Evolutionary conservation across 345 rosid species (phyloP).

Genomic region (Schrenkiella parvula): DNA sequence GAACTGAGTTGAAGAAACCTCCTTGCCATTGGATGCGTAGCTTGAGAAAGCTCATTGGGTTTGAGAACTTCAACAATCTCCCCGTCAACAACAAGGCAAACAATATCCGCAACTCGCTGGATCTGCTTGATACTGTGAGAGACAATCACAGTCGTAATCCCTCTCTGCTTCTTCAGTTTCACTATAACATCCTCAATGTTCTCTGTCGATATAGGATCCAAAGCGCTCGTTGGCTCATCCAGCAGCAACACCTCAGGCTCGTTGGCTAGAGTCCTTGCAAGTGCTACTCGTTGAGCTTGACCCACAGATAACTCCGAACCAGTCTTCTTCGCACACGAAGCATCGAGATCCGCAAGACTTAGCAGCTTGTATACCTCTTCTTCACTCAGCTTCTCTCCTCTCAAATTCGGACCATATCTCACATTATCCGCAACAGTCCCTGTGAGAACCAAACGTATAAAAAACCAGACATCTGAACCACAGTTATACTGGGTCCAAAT

Average conservation of each 20-base stretch:
- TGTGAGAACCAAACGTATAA: slow-evolving; percentile 13
- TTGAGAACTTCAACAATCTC: slow-evolving; percentile 70
- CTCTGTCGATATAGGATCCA: slow-evolving; percentile 82
- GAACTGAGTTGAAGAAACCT: slow-evolving; percentile 66
- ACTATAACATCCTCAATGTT: slow-evolving; percentile 79
- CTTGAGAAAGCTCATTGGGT: slow-evolving; percentile 62
- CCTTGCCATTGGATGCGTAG: slow-evolving; percentile 75
- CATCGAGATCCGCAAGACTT: slow-evolving; percentile 66
- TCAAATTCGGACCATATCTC: slow-evolving; percentile 73
- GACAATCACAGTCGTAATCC: slow-evolving; percentile 64
- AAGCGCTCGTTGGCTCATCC: slow-evolving; percentile 84
- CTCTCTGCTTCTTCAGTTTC: slow-evolving; percentile 63
- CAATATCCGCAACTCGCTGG: slow-evolving; percentile 77
- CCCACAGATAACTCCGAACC: slow-evolving; percentile 74
- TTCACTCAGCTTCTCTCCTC: slow-evolving; percentile 59
- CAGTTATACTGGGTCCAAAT: not conserved
- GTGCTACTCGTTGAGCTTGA: slow-evolving; percentile 93
- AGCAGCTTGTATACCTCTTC: slow-evolving; percentile 54
- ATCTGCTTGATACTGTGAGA: slow-evolving; percentile 93
- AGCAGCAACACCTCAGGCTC: slow-evolving; percentile 79
- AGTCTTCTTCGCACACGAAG: slow-evolving; percentile 48
- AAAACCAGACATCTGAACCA: not conserved
- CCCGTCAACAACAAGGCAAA: slow-evolving; percentile 72
- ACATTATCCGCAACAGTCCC: slow-evolving; percentile 84
- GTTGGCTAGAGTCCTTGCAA: slow-evolving; percentile 85